phyloP scores from a whole-genome alignment of 2,329 filamentous ascomycete genomes.

The Aphanoascus verrucosus region DNA sequence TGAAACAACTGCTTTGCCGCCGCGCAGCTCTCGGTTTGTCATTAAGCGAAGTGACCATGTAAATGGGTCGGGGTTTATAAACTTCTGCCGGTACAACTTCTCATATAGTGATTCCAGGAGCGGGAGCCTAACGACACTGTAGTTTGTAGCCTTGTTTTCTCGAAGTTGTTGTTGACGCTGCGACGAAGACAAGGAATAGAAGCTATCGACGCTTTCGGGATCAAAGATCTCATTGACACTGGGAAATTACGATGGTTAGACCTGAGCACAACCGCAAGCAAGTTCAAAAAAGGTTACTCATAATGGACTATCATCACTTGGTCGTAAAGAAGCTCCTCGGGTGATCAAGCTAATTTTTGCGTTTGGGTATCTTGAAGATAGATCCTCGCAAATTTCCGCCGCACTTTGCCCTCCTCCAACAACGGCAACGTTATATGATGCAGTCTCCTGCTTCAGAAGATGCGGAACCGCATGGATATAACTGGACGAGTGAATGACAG shows the following conservation, averaged over 20 bases:
- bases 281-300: conserved; percentile 38
- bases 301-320: conserved; percentile 95
- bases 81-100: conserved; percentile 73
- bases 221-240: conserved; percentile 96
- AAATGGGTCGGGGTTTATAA: conserved; percentile 57
- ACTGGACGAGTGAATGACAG: conserved; percentile 78
- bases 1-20: conserved; percentile 45
- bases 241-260: conserved; percentile 3
- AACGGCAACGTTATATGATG: conserved; percentile 63
- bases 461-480: conserved; percentile 48
- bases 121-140: conserved; percentile 83
- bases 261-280: neutral
- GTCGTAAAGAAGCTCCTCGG: conserved; percentile 69
- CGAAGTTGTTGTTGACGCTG: conserved; percentile 52
- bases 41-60: conserved; percentile 77
- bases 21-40: conserved; percentile 54
- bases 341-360: conserved; percentile 68
- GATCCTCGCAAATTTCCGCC: conserved; percentile 87
- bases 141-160: conserved; percentile 78
- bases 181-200: conserved; percentile 57
- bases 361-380: conserved; percentile 73
- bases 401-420: conserved; percentile 85
- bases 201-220: conserved; percentile 65
- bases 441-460: conserved; percentile 30
- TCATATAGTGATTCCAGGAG: conserved; percentile 84